Conservation (phyloP, 768 basidiomycete species). For the Hygrophoropsis aurantiaca region DNA sequence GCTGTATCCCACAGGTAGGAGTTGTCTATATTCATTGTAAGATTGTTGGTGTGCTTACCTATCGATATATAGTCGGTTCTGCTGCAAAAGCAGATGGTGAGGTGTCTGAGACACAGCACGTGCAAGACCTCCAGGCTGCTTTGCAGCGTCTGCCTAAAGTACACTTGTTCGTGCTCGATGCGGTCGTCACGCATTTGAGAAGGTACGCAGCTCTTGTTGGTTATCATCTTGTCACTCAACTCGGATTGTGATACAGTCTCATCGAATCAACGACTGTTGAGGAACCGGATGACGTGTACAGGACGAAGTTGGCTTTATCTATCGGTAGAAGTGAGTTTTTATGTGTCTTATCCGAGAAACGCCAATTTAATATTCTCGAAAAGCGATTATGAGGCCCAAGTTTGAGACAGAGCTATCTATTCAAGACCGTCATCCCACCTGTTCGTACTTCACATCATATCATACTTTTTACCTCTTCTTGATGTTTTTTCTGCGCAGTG, state of each 20-base stretch:
- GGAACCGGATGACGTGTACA: constrained; percentile 76
- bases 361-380: constrained; percentile 4
- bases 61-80: constrained; percentile 53
- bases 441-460: constrained; percentile 41
- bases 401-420: constrained; percentile 82
- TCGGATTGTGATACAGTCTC: constrained; percentile 43
- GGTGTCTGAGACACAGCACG: constrained; percentile 54
- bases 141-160: constrained; percentile 74
- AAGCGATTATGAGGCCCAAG: constrained; percentile 82
- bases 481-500: constrained; percentile 39
- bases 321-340: constrained; percentile 74
- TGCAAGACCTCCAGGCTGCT: constrained; percentile 59
- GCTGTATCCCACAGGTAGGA: constrained; percentile 70
- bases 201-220: constrained; percentile 42
- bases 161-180: constrained; percentile 79
- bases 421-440: constrained; percentile 84
- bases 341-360: background rate
- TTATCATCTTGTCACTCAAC: constrained; percentile 4
- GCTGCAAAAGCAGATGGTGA: constrained; percentile 52
- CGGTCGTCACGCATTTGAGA: constrained; percentile 73
- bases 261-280: constrained; percentile 67
- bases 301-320: constrained; percentile 85
- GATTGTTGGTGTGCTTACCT: no score
- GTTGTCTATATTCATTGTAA: constrained; percentile 2
- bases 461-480: background rate